Evolutionary conservation across 192 early-diverging fungal species (phyloP), one percentile per base, ranked within the genome.

Genomic region (Backusella sp.): DNA sequence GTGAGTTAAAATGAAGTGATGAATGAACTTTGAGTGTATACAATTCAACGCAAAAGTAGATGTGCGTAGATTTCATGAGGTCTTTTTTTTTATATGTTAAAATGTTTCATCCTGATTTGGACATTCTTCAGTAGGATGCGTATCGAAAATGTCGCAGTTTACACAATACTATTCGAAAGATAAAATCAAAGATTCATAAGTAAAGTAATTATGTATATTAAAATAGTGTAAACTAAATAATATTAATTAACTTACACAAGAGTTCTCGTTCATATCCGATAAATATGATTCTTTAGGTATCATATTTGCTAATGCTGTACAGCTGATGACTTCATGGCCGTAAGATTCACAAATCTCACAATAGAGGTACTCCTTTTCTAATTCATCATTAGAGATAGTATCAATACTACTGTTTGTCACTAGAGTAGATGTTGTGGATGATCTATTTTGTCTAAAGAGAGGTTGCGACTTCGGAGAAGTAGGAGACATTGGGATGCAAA

Each of bases 21-120:
- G 46, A 49, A 49, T 49, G n/a, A 21, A n/a, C 6, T 17, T 49
- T 49, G 17, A 49, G n/a, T 6, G 19, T 49, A 49, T 49, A 49
- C 46, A 49, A 19, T 49, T n/a, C 46, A 39, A 21, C 46, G 46
- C 46, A 59, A 59, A 59, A 23, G 23, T 11, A 59, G 21, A 59
- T 23, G 12, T 59, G 53, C n/a, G 23, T 26, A 26, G 53, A 59
- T 49, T 49, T 21, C n/a, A 9, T 59, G 17, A 26, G 2, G 53
- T 26, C 1, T 3, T 23, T 56, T 53, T 21, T n/a, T 53, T 1
- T 21, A 53, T 53, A 53, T 21, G 26, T 72, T 86, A 92, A 79
- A 91, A 92, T 62, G 89, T 91, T 78, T 91, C 91, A 66, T 92
- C 88, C 73, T 86, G 86, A 73, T 93, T 88, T 7, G 92, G 93